phyloP scores from a whole-genome alignment of 2,329 filamentous ascomycete species.

The Metarhizium anisopliae region DNA sequence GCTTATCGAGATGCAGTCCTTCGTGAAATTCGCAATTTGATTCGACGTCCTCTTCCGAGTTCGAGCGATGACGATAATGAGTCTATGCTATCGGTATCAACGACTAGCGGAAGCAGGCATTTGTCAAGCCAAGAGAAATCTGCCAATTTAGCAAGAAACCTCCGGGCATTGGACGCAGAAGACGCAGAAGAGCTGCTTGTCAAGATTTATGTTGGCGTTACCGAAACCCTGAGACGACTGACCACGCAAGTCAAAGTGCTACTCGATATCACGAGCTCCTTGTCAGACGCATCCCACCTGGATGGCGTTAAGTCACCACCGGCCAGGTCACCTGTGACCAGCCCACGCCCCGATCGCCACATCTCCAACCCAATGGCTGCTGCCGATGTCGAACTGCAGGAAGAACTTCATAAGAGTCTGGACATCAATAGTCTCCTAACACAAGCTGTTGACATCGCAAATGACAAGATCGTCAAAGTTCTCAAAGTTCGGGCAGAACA shows the following conservation, averaged over 20 bases:
- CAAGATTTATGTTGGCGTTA: conserved; percentile 77
- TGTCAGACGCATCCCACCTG: conserved; percentile 34
- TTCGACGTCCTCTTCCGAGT: conserved; percentile 78
- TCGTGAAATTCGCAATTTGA: conserved; percentile 77
- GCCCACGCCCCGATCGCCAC: conserved; percentile 32
- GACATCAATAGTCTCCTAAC: conserved; percentile 71
- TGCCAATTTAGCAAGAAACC: conserved; percentile 74
- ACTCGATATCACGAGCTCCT: conserved; percentile 82
- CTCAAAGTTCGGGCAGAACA: conserved; percentile 71
- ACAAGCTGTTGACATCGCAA: conserved; percentile 71
- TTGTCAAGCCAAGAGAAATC: conserved; percentile 83
- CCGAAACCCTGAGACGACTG: conserved; percentile 76
- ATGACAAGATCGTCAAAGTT: conserved; percentile 67
- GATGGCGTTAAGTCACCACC: conserved; percentile 38
- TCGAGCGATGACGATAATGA: conserved; percentile 91
- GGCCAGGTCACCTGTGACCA: conserved; percentile 42
- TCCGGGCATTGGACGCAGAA: conserved; percentile 71
- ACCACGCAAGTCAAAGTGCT: conserved; percentile 89
- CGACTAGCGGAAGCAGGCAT: conserved; percentile 57
- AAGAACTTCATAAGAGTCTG: conserved; percentile 67
- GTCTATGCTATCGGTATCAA: conserved; percentile 80
- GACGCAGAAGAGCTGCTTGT: conserved; percentile 78
- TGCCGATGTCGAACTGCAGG: conserved; percentile 46
- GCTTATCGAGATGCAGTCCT: conserved; percentile 77
- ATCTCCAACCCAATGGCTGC: conserved; percentile 12